phyloP scores from a whole-genome alignment of 306 rosid genomes.

The Oxytropis ochrocephala region DNA sequence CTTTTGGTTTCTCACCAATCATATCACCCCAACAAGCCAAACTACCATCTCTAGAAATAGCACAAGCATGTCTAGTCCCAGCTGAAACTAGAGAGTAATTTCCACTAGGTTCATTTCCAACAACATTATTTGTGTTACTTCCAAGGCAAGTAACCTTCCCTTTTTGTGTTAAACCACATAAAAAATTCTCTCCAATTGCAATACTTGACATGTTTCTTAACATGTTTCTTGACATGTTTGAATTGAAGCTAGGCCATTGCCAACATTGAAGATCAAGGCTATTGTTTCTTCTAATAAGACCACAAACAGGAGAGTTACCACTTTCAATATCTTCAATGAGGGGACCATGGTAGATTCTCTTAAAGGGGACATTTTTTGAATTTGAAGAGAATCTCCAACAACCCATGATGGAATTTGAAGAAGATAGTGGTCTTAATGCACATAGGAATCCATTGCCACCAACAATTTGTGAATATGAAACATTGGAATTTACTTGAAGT shows the following conservation, averaged over 20 bases:
- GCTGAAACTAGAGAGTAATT: constrained; percentile 38
- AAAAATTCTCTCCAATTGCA: constrained; percentile 60
- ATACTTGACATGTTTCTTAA: constrained; percentile 25
- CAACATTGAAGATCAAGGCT: constrained; percentile 48
- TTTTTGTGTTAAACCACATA: constrained; percentile 41
- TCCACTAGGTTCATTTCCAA: constrained; percentile 16
- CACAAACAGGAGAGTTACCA: constrained; percentile 67
- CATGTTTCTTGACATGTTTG: neutral
- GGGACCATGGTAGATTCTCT: constrained; percentile 41
- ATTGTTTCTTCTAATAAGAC: constrained; percentile 25
- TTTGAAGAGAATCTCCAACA: constrained; percentile 82
- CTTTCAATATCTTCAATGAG: constrained; percentile 34
- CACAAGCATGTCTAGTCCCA: constrained; percentile 64
- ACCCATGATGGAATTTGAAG: constrained; percentile 26
- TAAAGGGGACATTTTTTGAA: constrained; percentile 24
- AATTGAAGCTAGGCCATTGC: constrained; percentile 44
- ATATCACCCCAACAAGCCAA: constrained; percentile 66
- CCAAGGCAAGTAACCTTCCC: constrained; percentile 41
- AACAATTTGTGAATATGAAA: constrained; percentile 44
- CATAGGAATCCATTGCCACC: constrained; percentile 71
- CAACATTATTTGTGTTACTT: neutral
- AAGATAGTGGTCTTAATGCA: constrained; percentile 32
- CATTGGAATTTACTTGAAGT: constrained; percentile 14
- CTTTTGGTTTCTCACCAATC: constrained; percentile 32
- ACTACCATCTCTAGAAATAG: constrained; percentile 20